A percentile compares a stretch with the other conserved stretches of the same genome.
These are phyloP conservation scores for Apiospora hydei DNA, from an alignment of 2,329 filamentous ascomycete genomes.

Conservation along the genomic window DNA sequence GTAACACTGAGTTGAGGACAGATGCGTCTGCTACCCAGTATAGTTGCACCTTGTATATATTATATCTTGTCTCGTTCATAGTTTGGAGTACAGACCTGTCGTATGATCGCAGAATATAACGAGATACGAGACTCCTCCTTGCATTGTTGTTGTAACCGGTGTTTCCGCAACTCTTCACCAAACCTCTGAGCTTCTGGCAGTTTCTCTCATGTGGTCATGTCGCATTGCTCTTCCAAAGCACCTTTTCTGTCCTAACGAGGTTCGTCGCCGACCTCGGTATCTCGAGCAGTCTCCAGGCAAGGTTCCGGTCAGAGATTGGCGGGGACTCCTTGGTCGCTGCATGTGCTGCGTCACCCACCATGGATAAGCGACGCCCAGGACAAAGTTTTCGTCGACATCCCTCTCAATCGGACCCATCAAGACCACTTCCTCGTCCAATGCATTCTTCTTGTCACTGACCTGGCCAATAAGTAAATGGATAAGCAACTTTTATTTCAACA, in stretches of 20 bases:
- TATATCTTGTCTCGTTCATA: not conserved
- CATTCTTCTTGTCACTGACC: not conserved
- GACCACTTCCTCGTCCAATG: too few relatives aligned
- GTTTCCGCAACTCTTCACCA: not conserved
- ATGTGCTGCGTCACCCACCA: constrained; percentile 1
- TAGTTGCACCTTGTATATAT: not conserved
- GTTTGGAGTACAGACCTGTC: not conserved
- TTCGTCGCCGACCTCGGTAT: not conserved
- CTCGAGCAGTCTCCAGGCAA: not conserved
- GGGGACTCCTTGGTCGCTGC: not conserved
- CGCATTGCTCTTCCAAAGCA: too few relatives aligned
- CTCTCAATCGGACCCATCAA: not conserved
- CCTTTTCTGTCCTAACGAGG: not conserved
- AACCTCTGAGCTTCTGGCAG: not conserved
- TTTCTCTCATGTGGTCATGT: not conserved
- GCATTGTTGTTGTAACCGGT: too few relatives aligned
- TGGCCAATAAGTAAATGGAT: rapidly evolving
- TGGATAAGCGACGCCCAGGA: not conserved
- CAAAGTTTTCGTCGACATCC: not conserved
- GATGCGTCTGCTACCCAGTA: not conserved
- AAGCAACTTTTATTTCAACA: not conserved
- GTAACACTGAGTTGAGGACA: not conserved
- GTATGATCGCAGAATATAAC: not conserved
- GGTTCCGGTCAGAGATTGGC: not conserved
- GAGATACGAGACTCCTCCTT: not conserved